Conservation (phyloP, 1,139 yeast genomes). For the Lipomyces yarrowii region DNA sequence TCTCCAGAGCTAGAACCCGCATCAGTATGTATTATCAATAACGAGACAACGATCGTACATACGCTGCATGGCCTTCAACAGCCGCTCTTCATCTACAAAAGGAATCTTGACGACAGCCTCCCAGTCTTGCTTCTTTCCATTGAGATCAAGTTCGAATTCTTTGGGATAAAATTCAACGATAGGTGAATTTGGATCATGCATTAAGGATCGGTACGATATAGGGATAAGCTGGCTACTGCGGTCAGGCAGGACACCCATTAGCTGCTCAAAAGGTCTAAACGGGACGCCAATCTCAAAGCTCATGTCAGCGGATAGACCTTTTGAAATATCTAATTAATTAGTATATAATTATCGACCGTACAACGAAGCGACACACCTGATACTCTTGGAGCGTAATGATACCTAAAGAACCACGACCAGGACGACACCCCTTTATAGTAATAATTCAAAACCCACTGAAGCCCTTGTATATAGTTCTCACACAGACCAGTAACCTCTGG, state of each 20-base stretch:
- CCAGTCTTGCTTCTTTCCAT: slow-evolving; percentile 96
- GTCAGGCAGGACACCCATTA: slow-evolving; percentile 97
- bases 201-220: slow-evolving; percentile 61
- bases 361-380: slow-evolving; percentile 45
- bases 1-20: slow-evolving; percentile 45
- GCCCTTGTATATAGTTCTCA: slow-evolving; percentile 87
- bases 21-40: background rate
- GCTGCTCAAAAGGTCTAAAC: slow-evolving; percentile 90
- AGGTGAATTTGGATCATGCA: slow-evolving; percentile 89
- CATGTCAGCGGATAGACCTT: slow-evolving; percentile 64
- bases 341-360: background rate
- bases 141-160: slow-evolving; percentile 85
- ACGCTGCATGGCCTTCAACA: slow-evolving; percentile 64
- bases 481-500: slow-evolving; percentile 62
- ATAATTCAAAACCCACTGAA: slow-evolving; percentile 93
- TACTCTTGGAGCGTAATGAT: slow-evolving; percentile 91
- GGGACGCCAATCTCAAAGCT: slow-evolving; percentile 74
- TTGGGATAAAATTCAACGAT: slow-evolving; percentile 88
- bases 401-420: slow-evolving; percentile 91
- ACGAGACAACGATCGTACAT: background rate
- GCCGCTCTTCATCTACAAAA: slow-evolving; percentile 82
- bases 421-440: slow-evolving; percentile 89
- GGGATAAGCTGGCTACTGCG: slow-evolving; percentile 86
- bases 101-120: slow-evolving; percentile 96
- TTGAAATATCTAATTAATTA: slow-evolving; percentile 55